Conservation (phyloP, 805 yeast species). For the Wickerhamomyces queroliae region DNA sequence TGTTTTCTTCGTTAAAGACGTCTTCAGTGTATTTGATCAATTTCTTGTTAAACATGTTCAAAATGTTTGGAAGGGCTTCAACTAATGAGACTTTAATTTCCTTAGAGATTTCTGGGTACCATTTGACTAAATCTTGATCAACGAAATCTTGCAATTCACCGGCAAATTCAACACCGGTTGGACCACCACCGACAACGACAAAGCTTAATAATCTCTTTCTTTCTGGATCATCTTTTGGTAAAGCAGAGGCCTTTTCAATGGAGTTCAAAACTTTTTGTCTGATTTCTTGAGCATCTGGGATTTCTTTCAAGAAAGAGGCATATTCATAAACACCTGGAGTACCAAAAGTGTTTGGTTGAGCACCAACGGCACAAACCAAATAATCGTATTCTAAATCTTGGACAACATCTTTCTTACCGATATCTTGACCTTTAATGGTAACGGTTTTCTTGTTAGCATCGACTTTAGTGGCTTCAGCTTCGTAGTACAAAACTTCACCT, state of each 20-base stretch:
- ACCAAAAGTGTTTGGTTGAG: conserved; percentile 90
- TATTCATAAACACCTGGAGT: conserved; percentile 90
- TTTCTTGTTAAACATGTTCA: conserved; percentile 65
- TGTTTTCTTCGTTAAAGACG: conserved; percentile 61
- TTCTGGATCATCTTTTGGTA: conserved; percentile 68
- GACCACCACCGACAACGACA: conserved; percentile 97
- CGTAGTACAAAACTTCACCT: conserved; percentile 77
- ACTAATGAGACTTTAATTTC: conserved; percentile 82
- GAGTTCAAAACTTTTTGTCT: conserved; percentile 79
- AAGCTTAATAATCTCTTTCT: conserved; percentile 80
- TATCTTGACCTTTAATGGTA: conserved; percentile 50
- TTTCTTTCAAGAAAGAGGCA: conserved; percentile 86
- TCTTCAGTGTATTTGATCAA: conserved; percentile 75
- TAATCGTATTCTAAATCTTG: conserved; percentile 61
- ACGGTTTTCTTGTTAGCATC: conserved; percentile 68
- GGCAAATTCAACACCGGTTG: conserved; percentile 97
- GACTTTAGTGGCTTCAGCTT: conserved; percentile 84
- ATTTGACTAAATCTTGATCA: conserved; percentile 81
- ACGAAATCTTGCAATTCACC: conserved; percentile 94
- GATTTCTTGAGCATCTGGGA: conserved; percentile 80
- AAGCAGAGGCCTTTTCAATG: conserved; percentile 80
- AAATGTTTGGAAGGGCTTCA: conserved; percentile 88
- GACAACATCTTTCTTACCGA: conserved; percentile 40
- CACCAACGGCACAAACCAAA: conserved; percentile 90
- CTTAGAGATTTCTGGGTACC: conserved; percentile 81